These are phyloP conservation scores for Fusarium brachygibbosum DNA, from an alignment of 2,329 filamentous ascomycete genomes.

Conservation along the genomic window DNA sequence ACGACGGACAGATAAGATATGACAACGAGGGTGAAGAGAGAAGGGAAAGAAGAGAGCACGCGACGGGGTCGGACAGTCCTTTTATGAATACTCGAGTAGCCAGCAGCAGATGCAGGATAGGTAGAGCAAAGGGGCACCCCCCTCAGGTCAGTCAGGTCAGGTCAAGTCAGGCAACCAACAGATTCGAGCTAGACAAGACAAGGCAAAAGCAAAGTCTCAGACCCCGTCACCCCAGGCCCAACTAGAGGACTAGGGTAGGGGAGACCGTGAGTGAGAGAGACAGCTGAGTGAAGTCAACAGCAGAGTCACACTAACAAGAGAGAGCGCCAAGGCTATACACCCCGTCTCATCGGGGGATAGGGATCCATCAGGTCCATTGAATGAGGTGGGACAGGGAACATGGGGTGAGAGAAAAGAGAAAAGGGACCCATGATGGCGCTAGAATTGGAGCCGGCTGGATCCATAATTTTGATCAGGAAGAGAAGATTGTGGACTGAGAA, in stretches of 20 bases:
- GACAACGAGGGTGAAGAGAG: constrained; percentile 42
- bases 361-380: constrained; percentile 18
- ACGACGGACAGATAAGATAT: constrained; percentile 40
- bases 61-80: constrained; percentile 39
- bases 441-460: constrained; percentile 36
- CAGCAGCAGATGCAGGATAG: background rate
- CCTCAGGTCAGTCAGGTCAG: constrained; percentile 8
- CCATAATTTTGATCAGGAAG: constrained; percentile 30
- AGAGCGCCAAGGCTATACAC: constrained; percentile 37
- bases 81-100: constrained; percentile 42
- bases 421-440: constrained; percentile 34
- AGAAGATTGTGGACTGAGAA: constrained; percentile 17
- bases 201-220: constrained; percentile 24
- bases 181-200: constrained; percentile 5
- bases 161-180: constrained; percentile 7
- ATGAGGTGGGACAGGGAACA: constrained; percentile 33
- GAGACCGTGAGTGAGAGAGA: background rate
- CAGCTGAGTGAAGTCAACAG: constrained; percentile 26
- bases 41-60: constrained; percentile 10
- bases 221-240: constrained; percentile 17
- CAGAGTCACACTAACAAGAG: constrained; percentile 30
- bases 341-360: constrained; percentile 43
- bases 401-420: constrained; percentile 25
- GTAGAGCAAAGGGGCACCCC: constrained; percentile 28
- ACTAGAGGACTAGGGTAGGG: constrained; percentile 1